A percentile compares a stretch with the other conserved stretches of the same genome.
Conservation (phyloP, 164 flowering plant species). For the Vitis amurensis region DNA sequence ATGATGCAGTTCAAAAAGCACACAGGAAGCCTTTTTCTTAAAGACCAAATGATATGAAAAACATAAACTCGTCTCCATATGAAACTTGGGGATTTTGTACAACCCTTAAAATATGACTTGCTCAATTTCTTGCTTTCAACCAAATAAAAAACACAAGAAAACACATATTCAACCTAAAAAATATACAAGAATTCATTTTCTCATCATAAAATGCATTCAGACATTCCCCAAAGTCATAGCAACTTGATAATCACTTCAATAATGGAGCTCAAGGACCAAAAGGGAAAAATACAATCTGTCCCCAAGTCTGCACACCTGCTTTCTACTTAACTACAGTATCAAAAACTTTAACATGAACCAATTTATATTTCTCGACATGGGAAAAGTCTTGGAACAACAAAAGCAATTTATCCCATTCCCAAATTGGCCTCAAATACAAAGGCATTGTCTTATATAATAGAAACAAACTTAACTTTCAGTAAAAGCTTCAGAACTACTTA, state of each 20-base stretch:
- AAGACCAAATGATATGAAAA: background rate
- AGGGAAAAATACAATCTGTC: background rate
- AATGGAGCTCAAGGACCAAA: background rate
- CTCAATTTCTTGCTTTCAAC: background rate
- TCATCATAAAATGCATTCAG: background rate
- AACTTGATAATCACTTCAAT: too few relatives aligned
- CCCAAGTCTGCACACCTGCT: background rate
- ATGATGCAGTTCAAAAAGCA: background rate
- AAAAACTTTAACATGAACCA: background rate
- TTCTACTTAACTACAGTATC: background rate
- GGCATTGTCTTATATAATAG: background rate
- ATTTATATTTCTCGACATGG: background rate
- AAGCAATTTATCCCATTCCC: background rate
- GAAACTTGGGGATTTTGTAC: background rate
- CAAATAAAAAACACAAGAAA: background rate
- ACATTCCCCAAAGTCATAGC: background rate
- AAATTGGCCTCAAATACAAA: background rate
- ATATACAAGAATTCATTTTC: background rate
- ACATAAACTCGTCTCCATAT: background rate
- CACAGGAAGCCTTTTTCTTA: too few relatives aligned
- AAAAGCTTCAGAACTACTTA: background rate
- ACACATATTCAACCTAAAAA: background rate
- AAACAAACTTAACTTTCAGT: background rate
- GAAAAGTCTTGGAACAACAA: background rate
- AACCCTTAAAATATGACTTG: background rate